Evolutionary conservation across 2,329 filamentous ascomycete genomes (phyloP).

Genomic region (Pleurostoma richardsiae): DNA sequence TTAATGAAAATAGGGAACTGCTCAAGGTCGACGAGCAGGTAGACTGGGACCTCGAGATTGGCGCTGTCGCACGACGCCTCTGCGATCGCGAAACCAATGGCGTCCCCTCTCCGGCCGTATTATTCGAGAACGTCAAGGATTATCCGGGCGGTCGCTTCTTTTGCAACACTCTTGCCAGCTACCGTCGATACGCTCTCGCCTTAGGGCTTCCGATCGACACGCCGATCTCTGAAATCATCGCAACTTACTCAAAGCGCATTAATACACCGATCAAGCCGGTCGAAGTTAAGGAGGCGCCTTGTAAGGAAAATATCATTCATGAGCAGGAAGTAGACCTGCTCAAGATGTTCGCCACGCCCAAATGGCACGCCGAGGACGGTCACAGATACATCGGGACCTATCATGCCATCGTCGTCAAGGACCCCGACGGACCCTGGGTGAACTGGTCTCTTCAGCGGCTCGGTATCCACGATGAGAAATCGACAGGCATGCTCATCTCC

Average conservation of each 20-base stretch:
- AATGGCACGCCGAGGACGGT: slow-evolving; percentile 37
- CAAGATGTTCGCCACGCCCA: slow-evolving; percentile 30
- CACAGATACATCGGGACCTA: slow-evolving; percentile 46
- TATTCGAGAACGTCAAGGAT: too few species aligned
- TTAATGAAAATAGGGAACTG: slow-evolving; percentile 35
- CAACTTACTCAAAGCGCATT: too few species aligned
- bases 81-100: slow-evolving; percentile 22
- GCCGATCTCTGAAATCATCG: too few species aligned
- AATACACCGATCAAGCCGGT: slow-evolving; percentile 22
- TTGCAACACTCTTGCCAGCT: too few species aligned
- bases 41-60: slow-evolving; percentile 39
- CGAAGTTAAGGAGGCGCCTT: slow-evolving; percentile 28
- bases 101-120: too few species aligned
- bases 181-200: too few species aligned
- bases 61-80: slow-evolving; percentile 38
- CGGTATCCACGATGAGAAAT: too few species aligned
- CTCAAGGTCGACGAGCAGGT: slow-evolving; percentile 35
- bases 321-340: slow-evolving; percentile 34
- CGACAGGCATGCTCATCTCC: slow-evolving; percentile 37
- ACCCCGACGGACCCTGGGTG: slow-evolving; percentile 39
- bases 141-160: too few species aligned
- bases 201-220: too few species aligned
- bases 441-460: slow-evolving; percentile 36
- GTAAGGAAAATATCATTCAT: slow-evolving; percentile 33
- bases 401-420: slow-evolving; percentile 40